Conservation (phyloP, 441 rosid species). For the Pelargonium citronellum region DNA sequence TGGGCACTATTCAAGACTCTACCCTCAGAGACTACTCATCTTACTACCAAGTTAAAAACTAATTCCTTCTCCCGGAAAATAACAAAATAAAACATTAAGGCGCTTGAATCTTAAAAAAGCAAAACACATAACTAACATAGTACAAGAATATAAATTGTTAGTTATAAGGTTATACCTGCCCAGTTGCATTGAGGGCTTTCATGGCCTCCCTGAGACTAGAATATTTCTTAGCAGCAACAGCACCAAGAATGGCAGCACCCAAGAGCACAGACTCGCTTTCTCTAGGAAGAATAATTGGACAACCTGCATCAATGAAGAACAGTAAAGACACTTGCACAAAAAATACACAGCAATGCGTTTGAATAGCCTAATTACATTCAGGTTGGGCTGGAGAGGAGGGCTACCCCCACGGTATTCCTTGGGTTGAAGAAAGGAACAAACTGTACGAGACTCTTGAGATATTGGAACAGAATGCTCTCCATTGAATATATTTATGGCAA, state of each 20-base stretch:
- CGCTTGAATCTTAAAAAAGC: neutral
- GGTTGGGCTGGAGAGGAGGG: neutral
- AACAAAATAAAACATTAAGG: neutral
- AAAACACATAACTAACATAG: neutral
- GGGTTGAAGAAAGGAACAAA: too few species aligned
- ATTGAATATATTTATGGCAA: neutral
- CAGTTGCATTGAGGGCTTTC: slow-evolving; percentile 80
- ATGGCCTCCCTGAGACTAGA: slow-evolving; percentile 61
- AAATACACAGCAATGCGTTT: neutral
- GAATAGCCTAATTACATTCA: neutral
- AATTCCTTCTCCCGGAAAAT: neutral
- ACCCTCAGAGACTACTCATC: neutral
- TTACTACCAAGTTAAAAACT: neutral
- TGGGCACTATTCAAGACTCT: neutral
- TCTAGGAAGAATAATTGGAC: slow-evolving; percentile 74
- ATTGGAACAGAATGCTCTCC: neutral
- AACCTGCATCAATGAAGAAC: slow-evolving; percentile 46
- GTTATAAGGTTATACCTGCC: slow-evolving; percentile 73
- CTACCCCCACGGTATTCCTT: neutral
- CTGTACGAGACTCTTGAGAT: neutral
- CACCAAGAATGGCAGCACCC: slow-evolving; percentile 93
- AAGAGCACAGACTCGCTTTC: slow-evolving; percentile 86
- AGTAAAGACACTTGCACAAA: slow-evolving; percentile 9
- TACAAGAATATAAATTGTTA: neutral
- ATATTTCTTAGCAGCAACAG: slow-evolving; percentile 73